Percentiles rank a stretch among this genome's conserved stretches.
Evolutionary conservation across 202 grass and related monocot genomes (phyloP).

Genomic region (Schoenoplectus tabernaemontani): DNA sequence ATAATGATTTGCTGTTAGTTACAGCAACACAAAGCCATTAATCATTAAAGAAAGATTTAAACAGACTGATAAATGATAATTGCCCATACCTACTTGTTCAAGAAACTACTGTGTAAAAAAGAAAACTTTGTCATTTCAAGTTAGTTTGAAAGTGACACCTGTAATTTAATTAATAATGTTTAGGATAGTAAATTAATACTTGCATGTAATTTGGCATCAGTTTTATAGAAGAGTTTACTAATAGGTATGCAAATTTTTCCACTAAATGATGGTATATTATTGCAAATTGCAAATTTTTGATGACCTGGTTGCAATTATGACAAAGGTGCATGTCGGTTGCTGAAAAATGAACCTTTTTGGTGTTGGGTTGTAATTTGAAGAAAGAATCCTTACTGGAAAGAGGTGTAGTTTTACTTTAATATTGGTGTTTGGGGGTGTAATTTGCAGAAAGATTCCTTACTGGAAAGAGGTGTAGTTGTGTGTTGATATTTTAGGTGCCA

Average conservation of each 20-base stretch:
- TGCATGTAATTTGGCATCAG: neutral
- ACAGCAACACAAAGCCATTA: neutral
- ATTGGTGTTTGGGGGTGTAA: no score
- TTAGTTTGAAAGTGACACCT: neutral
- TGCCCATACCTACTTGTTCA: neutral
- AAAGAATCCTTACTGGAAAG: no score
- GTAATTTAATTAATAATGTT: neutral
- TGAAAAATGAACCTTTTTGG: neutral
- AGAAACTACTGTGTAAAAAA: neutral
- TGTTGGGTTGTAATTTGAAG: neutral
- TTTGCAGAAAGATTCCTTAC: neutral
- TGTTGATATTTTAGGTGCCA: neutral
- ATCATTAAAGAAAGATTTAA: neutral
- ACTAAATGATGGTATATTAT: neutral
- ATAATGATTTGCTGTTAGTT: neutral
- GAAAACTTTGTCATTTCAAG: neutral
- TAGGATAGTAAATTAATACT: neutral
- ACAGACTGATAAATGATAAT: neutral
- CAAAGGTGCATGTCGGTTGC: constrained; percentile 31
- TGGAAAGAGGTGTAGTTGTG: neutral
- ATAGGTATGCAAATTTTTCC: neutral
- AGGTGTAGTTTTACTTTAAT: no score
- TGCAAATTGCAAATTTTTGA: neutral
- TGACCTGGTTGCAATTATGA: neutral
- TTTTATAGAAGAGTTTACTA: neutral